Conservation (phyloP, 768 basidiomycete species). For the Lentinus tigrinus region DNA sequence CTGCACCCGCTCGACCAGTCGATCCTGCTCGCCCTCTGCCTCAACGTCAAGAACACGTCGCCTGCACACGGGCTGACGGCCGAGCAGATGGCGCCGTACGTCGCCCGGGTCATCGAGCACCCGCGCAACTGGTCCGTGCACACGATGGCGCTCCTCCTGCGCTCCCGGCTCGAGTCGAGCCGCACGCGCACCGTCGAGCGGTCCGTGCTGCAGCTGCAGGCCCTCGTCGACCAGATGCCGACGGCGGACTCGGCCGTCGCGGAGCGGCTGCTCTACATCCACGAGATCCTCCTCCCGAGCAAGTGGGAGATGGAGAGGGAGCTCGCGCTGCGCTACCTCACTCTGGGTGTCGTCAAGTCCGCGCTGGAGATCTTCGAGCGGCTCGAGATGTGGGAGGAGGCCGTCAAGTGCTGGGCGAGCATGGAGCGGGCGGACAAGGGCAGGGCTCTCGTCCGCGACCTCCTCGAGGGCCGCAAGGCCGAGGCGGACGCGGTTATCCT, state of each 20-base stretch:
- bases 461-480: slow-evolving; percentile 80
- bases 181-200: slow-evolving; percentile 93
- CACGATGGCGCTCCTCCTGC: slow-evolving; percentile 92
- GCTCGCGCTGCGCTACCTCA: slow-evolving; percentile 78
- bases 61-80: slow-evolving; percentile 87
- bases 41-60: slow-evolving; percentile 87
- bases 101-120: slow-evolving; percentile 84
- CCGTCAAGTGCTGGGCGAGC: slow-evolving; percentile 81
- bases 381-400: slow-evolving; percentile 99
- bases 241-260: slow-evolving; percentile 71
- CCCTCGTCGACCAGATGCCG: slow-evolving; percentile 95
- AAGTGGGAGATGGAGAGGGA: slow-evolving; percentile 95
- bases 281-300: slow-evolving; percentile 79
- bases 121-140: slow-evolving; percentile 95
- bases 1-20: slow-evolving; percentile 93
- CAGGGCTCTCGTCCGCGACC: slow-evolving; percentile 75
- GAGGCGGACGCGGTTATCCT: slow-evolving; percentile 74
- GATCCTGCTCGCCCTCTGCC: slow-evolving; percentile 86
- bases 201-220: slow-evolving; percentile 88
- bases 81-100: slow-evolving; percentile 92
- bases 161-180: slow-evolving; percentile 85
- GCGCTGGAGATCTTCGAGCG: slow-evolving; percentile 93
- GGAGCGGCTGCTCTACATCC: slow-evolving; percentile 80
- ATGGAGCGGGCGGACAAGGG: slow-evolving; percentile 81
- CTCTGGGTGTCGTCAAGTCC: slow-evolving; percentile 83